These are phyloP conservation scores for Blastobotrys persicus DNA, from an alignment of 1,139 yeast species.

Conservation along the genomic window DNA sequence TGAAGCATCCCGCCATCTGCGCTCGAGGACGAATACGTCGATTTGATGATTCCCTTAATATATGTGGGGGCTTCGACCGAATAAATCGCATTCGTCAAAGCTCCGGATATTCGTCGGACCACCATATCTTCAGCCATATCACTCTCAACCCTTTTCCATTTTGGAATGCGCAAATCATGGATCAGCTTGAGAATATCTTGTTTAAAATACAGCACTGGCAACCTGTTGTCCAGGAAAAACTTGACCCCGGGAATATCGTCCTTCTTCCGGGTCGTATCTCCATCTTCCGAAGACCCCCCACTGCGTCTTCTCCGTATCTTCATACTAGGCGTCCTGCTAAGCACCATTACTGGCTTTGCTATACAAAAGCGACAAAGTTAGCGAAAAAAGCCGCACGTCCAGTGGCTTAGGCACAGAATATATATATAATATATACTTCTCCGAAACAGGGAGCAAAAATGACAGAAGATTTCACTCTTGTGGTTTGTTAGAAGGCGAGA, in stretches of 20 bases:
- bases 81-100: conserved; percentile 87
- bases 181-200: conserved; percentile 71
- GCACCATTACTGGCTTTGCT: neutral
- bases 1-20: neutral
- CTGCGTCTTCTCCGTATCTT: conserved; percentile 4
- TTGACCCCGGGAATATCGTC: conserved; percentile 26
- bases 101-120: conserved; percentile 77
- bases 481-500: no score
- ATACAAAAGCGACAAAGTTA: no score
- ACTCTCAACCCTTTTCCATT: conserved; percentile 60
- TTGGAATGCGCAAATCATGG: conserved; percentile 63
- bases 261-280: neutral
- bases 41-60: conserved; percentile 32
- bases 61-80: conserved; percentile 48
- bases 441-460: no score
- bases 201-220: conserved; percentile 81
- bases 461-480: no score
- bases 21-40: conserved; percentile 12
- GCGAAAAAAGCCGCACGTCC: neutral
- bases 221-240: conserved; percentile 56
- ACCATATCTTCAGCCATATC: conserved; percentile 43
- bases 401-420: neutral
- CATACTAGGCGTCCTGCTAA: neutral
- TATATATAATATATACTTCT: no score
- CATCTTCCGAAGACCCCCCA: neutral